Evolutionary conservation across 352 stramenopile species (phyloP).

Genomic region (Globisporangium cederbergense): DNA sequence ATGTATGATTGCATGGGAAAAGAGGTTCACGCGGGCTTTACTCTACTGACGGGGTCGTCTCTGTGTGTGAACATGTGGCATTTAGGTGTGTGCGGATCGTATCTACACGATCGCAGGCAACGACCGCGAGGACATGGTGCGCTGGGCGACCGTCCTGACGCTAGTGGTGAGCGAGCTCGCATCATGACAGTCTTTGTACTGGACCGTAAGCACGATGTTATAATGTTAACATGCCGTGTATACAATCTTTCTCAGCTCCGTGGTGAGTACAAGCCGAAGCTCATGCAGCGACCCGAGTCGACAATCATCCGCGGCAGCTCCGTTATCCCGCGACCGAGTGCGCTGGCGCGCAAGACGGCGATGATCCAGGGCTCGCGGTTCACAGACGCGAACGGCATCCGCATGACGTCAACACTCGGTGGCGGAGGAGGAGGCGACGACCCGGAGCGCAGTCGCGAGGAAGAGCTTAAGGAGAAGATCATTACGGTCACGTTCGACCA

Average conservation of each 20-base stretch:
- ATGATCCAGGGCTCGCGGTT: constrained; percentile 64
- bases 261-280: constrained; percentile 87
- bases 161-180: constrained; percentile 51
- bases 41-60: not conserved
- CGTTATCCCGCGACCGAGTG: constrained; percentile 70
- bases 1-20: not conserved
- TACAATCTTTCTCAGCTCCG: constrained; percentile 34
- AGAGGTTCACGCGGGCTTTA: not conserved
- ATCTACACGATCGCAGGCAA: constrained; percentile 88
- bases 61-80: not conserved
- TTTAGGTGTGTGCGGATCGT: constrained; percentile 76
- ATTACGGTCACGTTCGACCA: constrained; percentile 87
- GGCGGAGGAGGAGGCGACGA: constrained; percentile 32
- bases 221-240: not conserved
- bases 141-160: constrained; percentile 84
- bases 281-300: constrained; percentile 85
- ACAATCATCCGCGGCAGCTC: constrained; percentile 85
- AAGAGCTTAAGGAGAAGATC: constrained; percentile 85
- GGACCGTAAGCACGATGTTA: not conserved
- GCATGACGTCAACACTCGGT: constrained; percentile 60
- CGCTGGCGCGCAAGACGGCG: constrained; percentile 65
- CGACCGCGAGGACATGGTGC: constrained; percentile 86
- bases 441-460: constrained; percentile 49
- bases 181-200: not conserved
- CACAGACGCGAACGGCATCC: constrained; percentile 77